Conservation (phyloP, 768 basidiomycete species). For the Trametes cinnabarina region DNA sequence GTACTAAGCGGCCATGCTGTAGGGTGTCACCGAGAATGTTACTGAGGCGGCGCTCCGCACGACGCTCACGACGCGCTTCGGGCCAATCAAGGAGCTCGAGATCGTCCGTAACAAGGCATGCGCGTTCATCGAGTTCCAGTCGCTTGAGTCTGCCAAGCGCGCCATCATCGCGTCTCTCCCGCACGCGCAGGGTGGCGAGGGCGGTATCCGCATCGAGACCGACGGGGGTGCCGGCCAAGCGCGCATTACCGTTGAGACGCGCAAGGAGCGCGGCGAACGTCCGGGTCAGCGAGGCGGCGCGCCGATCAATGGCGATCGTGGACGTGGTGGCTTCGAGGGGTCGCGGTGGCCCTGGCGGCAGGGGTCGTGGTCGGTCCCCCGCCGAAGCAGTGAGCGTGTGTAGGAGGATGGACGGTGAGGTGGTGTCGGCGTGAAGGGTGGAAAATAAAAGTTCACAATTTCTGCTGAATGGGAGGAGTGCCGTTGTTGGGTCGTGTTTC, state of each 20-base stretch:
- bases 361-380: conserved; percentile 40
- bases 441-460: conserved; percentile 16
- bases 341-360: conserved; percentile 43
- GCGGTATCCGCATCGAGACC: conserved; percentile 77
- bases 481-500: background rate
- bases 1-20: background rate
- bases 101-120: conserved; percentile 87
- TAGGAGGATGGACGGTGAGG: background rate
- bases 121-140: conserved; percentile 88
- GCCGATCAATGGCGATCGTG: conserved; percentile 50
- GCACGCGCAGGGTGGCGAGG: conserved; percentile 74
- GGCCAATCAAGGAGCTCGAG: conserved; percentile 83
- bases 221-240: conserved; percentile 50
- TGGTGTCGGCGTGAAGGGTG: background rate
- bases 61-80: conserved; percentile 63
- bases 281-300: conserved; percentile 62
- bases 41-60: conserved; percentile 48
- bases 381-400: conserved; percentile 24
- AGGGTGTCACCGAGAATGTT: conserved; percentile 75
- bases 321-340: conserved; percentile 50
- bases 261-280: conserved; percentile 89
- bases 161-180: conserved; percentile 79
- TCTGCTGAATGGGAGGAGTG: conserved; percentile 7
- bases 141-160: conserved; percentile 75
- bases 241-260: conserved; percentile 78